phyloP scores from a whole-genome alignment of 176 grass and related monocot genomes.

The Aegilops speltoides region DNA sequence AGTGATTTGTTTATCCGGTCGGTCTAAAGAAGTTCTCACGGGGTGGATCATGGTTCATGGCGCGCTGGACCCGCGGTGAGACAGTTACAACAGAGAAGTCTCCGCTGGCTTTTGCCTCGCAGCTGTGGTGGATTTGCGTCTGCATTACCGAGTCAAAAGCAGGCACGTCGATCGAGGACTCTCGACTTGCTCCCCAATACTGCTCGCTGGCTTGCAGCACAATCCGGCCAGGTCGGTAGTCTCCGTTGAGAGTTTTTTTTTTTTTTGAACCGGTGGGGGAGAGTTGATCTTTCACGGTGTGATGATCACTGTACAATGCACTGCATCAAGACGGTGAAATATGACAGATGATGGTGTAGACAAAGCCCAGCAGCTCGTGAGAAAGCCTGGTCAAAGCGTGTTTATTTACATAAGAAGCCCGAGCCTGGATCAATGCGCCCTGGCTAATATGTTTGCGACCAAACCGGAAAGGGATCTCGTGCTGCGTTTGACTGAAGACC shows the following conservation, averaged over 20 bases:
- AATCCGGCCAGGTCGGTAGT: slow-evolving; percentile 13
- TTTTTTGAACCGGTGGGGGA: no score
- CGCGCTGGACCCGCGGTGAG: neutral
- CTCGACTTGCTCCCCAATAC: slow-evolving; percentile 1
- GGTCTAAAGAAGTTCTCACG: neutral
- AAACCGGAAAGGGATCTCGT: neutral
- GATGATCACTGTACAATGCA: neutral
- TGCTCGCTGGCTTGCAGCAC: slow-evolving; percentile 22
- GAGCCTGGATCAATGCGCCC: slow-evolving; percentile 29
- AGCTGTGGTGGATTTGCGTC: slow-evolving; percentile 32
- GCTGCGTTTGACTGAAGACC: slow-evolving; percentile 23
- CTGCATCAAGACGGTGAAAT: neutral
- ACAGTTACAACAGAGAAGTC: neutral
- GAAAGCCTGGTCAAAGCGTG: neutral
- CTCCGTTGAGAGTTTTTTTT: no score
- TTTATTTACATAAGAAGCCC: neutral
- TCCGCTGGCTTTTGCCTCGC: neutral
- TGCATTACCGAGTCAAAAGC: slow-evolving; percentile 1
- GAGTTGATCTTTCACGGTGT: neutral
- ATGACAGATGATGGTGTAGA: neutral
- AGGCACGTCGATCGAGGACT: neutral
- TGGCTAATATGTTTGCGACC: slow-evolving; percentile 19
- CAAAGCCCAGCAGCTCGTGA: neutral
- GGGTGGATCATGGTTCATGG: neutral
- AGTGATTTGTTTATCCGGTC: neutral